Percentiles rank a stretch among this genome's conserved stretches.
These are phyloP conservation scores for Ceratocystis harringtonii DNA, from an alignment of 2,329 filamentous ascomycete genomes.

Conservation along the genomic window DNA sequence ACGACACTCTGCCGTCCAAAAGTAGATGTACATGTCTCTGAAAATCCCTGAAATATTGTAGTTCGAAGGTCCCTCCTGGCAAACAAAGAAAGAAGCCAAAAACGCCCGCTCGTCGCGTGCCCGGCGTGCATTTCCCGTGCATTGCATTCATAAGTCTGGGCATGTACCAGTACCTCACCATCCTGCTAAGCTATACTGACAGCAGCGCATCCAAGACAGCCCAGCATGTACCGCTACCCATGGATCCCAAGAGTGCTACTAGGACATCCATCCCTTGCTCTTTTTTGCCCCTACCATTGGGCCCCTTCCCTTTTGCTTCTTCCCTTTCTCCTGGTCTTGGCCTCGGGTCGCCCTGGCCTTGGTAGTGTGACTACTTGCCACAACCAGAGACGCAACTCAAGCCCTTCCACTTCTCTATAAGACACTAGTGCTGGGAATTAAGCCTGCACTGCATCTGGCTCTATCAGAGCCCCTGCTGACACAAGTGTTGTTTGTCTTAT, in stretches of 20 bases:
- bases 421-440: background rate
- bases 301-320: background rate
- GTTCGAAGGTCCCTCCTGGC: background rate
- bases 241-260: background rate
- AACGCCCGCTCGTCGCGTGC: background rate
- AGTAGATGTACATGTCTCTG: background rate
- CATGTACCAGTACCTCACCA: background rate
- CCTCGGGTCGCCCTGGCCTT: background rate
- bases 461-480: too few species aligned
- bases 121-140: background rate
- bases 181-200: background rate
- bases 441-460: too few species aligned
- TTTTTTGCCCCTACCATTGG: background rate
- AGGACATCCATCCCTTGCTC: background rate
- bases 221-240: background rate
- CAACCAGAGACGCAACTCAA: background rate
- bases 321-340: background rate
- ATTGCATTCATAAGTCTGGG: background rate
- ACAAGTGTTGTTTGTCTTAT: too few species aligned
- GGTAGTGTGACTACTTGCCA: constrained; percentile 1
- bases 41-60: background rate
- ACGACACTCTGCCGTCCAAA: background rate
- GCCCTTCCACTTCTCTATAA: background rate
- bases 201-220: background rate
- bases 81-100: background rate